A percentile compares a stretch with the other conserved stretches of the same genome.
phyloP scores from a whole-genome alignment of 129 eudicot species.

The Lonicera japonica region DNA sequence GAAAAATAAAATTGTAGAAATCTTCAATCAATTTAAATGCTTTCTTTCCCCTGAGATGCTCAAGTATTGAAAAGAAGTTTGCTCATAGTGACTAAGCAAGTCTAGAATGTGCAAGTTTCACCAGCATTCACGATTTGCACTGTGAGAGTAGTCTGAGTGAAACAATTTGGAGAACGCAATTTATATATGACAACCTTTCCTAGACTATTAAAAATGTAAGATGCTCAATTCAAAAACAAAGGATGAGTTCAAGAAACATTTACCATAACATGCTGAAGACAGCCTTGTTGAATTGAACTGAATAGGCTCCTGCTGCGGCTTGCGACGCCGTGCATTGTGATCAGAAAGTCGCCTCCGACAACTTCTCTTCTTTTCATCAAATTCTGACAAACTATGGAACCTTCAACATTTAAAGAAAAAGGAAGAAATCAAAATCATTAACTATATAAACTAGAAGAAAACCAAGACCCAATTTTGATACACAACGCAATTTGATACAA shows the following conservation, averaged over 20 bases:
- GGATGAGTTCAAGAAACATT: not conserved
- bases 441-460: no score
- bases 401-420: conserved; percentile 19
- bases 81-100: not conserved
- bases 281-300: conserved; percentile 55
- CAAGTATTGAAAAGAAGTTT: no score
- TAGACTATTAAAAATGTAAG: no score
- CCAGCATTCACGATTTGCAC: not conserved
- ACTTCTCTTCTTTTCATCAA: conserved; percentile 87
- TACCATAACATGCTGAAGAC: conserved; percentile 68
- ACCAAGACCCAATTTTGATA: no score
- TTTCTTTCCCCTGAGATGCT: no score
- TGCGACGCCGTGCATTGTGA: conserved; percentile 92
- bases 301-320: conserved; percentile 69
- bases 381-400: conserved; percentile 75
- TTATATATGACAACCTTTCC: not conserved
- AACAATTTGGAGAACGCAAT: not conserved
- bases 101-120: not conserved
- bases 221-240: no score
- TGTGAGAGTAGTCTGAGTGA: not conserved
- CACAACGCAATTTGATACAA: no score
- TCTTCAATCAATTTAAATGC: no score
- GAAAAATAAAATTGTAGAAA: no score
- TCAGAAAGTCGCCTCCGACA: conserved; percentile 86
- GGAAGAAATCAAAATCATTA: not conserved